phyloP scores from a whole-genome alignment of 164 flowering plant genomes.

The Tetracentron sinense region DNA sequence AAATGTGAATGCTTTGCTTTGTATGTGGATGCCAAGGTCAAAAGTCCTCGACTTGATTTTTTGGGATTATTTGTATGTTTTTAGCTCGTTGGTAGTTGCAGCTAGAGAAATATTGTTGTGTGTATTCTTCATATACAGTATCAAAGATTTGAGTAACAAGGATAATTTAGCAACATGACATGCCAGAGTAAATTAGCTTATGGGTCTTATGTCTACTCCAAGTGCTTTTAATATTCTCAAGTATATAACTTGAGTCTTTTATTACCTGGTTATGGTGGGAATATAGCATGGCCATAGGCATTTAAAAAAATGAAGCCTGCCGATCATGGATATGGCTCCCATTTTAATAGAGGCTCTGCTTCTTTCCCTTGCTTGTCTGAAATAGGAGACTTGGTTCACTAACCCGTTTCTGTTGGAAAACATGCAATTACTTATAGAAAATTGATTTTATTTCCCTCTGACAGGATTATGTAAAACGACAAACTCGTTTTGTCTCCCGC shows the following conservation, averaged over 20 bases:
- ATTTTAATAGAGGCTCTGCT: no score
- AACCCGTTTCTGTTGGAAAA: no score
- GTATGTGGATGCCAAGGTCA: neutral
- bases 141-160: neutral
- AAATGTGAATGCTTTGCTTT: neutral
- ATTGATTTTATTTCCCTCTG: conserved; percentile 7
- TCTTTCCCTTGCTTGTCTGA: neutral
- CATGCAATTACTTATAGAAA: neutral
- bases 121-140: neutral
- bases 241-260: neutral
- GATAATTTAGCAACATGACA: neutral
- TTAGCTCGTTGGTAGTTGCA: neutral
- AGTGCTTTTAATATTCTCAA: neutral
- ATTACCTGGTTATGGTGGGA: neutral
- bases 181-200: neutral
- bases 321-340: no score
- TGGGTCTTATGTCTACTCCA: no score
- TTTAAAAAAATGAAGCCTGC: no score
- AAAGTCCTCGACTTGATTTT: neutral
- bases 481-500: conserved; percentile 93
- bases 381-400: neutral
- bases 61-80: neutral
- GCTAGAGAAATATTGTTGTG: neutral
- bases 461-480: conserved; percentile 85
- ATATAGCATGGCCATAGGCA: neutral